These are phyloP conservation scores for Cercospora sesami DNA, from an alignment of 2,329 filamentous ascomycete species.

Conservation along the genomic window DNA sequence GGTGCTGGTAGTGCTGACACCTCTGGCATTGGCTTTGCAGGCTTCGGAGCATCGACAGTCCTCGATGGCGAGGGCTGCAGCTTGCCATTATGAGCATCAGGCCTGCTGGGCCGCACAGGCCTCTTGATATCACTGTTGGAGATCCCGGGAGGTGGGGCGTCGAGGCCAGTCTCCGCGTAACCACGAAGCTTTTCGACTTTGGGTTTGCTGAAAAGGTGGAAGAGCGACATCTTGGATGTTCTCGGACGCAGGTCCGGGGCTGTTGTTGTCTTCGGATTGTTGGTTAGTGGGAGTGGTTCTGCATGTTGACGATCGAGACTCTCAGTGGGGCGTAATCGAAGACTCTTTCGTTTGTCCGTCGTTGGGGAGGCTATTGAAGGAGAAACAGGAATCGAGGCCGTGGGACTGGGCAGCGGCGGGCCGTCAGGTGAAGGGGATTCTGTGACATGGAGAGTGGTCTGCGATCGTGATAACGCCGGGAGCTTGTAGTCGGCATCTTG, in stretches of 20 bases:
- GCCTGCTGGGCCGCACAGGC: not conserved
- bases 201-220: slow-evolving; percentile 52
- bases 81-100: slow-evolving; percentile 6
- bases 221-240: slow-evolving; percentile 48
- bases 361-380: slow-evolving; percentile 12
- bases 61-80: slow-evolving; percentile 22
- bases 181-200: slow-evolving; percentile 52
- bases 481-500: slow-evolving; percentile 20
- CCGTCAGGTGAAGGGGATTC: slow-evolving; percentile 5
- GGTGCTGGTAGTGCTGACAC: slow-evolving; percentile 17
- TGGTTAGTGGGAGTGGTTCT: slow-evolving; percentile 24
- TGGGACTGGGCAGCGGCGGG: slow-evolving; percentile 7
- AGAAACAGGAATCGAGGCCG: slow-evolving; percentile 14
- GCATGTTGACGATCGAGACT: slow-evolving; percentile 27
- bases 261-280: slow-evolving; percentile 8
- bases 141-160: slow-evolving; percentile 18
- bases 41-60: slow-evolving; percentile 14
- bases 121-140: slow-evolving; percentile 17
- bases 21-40: slow-evolving; percentile 9
- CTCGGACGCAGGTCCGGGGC: slow-evolving; percentile 24
- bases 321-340: slow-evolving; percentile 25
- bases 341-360: slow-evolving; percentile 25
- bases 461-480: slow-evolving; percentile 24
- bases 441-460: slow-evolving; percentile 20
- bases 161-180: slow-evolving; percentile 47